A percentile compares a stretch with the other conserved stretches of the same genome.
These are phyloP conservation scores for Pseudogymnoascus verrucosus DNA, from an alignment of 2,329 filamentous ascomycete genomes.

Conservation along the genomic window DNA sequence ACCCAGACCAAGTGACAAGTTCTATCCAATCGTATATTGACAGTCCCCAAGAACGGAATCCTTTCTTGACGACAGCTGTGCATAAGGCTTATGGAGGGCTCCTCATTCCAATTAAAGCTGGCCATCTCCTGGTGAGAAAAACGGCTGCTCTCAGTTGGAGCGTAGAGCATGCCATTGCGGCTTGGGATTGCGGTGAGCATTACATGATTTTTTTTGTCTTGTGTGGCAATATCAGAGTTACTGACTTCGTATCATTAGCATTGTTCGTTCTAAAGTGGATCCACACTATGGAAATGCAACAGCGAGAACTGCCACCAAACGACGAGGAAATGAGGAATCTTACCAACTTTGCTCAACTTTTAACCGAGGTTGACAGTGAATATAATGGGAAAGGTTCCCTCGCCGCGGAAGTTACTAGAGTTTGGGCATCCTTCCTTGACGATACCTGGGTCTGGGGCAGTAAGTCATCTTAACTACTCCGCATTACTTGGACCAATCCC, in stretches of 20 bases:
- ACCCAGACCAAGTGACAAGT: background rate
- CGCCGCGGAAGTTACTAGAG: slow-evolving; percentile 24
- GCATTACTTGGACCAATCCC: no score
- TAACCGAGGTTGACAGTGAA: background rate
- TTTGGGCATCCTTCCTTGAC: slow-evolving; percentile 25
- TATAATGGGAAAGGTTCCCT: slow-evolving; percentile 14
- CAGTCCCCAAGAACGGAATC: background rate
- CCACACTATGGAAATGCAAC: background rate
- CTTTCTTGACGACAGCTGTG: slow-evolving; percentile 24
- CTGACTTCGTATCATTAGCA: background rate
- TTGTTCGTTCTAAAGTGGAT: background rate
- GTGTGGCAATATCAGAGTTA: background rate
- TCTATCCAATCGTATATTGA: background rate
- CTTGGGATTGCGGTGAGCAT: slow-evolving; percentile 26
- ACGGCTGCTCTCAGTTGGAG: slow-evolving; percentile 28
- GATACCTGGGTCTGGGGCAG: slow-evolving; percentile 25
- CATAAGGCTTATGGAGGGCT: slow-evolving; percentile 25
- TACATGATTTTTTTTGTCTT: background rate
- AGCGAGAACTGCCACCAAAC: background rate
- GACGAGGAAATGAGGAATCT: background rate
- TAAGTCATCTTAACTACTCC: no score
- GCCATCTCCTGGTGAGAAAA: slow-evolving; percentile 25
- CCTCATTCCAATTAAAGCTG: slow-evolving; percentile 23
- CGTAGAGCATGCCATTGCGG: slow-evolving; percentile 29
- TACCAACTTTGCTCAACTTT: background rate